Percentiles rank a stretch among this genome's conserved stretches.
These are phyloP conservation scores for Claviceps maximensis DNA, from an alignment of 2,329 filamentous ascomycete species.

Conservation along the genomic window DNA sequence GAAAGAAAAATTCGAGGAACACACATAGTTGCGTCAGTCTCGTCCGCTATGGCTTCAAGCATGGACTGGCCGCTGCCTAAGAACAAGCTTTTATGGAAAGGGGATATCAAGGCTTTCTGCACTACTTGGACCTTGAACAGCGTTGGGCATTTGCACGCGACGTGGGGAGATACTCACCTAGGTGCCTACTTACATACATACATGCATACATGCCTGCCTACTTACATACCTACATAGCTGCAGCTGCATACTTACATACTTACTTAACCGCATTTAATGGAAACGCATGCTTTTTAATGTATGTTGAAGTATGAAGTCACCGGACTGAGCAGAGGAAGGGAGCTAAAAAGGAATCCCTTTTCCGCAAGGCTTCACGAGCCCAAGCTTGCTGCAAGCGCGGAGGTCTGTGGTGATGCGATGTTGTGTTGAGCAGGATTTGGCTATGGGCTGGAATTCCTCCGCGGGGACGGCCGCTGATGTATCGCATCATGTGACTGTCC, in stretches of 20 bases:
- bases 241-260: too few relatives aligned
- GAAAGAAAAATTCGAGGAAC: slow-evolving; percentile 30
- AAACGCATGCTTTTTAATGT: too few relatives aligned
- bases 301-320: too few relatives aligned
- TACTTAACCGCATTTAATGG: background rate
- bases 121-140: background rate
- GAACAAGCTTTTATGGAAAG: background rate
- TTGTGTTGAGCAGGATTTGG: background rate
- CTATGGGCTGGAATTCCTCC: background rate
- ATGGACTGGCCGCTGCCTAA: background rate
- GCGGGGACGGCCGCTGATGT: background rate
- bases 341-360: too few relatives aligned
- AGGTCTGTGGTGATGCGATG: background rate
- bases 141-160: too few relatives aligned
- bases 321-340: background rate
- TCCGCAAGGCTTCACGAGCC: background rate
- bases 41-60: background rate
- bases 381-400: background rate
- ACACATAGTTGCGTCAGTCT: background rate
- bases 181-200: too few relatives aligned
- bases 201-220: too few relatives aligned
- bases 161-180: too few relatives aligned
- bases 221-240: background rate
- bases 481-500: too few relatives aligned
- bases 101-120: background rate